Percentiles rank a stretch among this genome's conserved stretches.
Conservation (phyloP, 805 yeast species). For the Huiozyma naganishii region DNA sequence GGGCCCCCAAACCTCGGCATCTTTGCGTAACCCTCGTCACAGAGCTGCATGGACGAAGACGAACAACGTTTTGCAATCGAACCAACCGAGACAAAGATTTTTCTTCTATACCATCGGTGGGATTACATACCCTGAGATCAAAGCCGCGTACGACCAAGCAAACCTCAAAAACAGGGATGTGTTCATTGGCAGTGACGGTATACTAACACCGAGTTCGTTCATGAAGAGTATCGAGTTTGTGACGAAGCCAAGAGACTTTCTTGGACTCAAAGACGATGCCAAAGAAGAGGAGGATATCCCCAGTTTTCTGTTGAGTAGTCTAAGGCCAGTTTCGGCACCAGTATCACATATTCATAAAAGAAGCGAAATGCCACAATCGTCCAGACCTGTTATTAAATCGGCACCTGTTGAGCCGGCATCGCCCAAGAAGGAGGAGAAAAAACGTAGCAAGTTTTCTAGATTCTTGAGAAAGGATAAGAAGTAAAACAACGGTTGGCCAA, state of each 20-base stretch:
- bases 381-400: neutral
- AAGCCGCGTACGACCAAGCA: slow-evolving; percentile 64
- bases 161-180: slow-evolving; percentile 56
- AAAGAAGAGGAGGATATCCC: slow-evolving; percentile 33
- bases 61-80: slow-evolving; percentile 15
- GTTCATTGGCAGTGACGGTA: slow-evolving; percentile 69
- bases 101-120: slow-evolving; percentile 87
- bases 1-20: slow-evolving; percentile 30
- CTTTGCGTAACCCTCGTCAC: slow-evolving; percentile 60
- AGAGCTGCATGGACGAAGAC: slow-evolving; percentile 69
- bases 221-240: slow-evolving; percentile 31
- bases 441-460: slow-evolving; percentile 37
- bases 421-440: slow-evolving; percentile 31
- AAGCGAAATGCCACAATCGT: neutral
- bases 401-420: neutral
- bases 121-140: slow-evolving; percentile 67
- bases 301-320: slow-evolving; percentile 29
- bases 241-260: slow-evolving; percentile 29
- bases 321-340: slow-evolving; percentile 15
- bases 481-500: neutral
- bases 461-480: slow-evolving; percentile 28
- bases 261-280: slow-evolving; percentile 33
- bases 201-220: slow-evolving; percentile 43
- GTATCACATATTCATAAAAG: slow-evolving; percentile 18
- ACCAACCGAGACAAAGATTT: slow-evolving; percentile 50